A percentile compares a stretch with the other conserved stretches of the same genome.
Conservation (phyloP, 129 eudicot species). For the Saussurea involucrata region DNA sequence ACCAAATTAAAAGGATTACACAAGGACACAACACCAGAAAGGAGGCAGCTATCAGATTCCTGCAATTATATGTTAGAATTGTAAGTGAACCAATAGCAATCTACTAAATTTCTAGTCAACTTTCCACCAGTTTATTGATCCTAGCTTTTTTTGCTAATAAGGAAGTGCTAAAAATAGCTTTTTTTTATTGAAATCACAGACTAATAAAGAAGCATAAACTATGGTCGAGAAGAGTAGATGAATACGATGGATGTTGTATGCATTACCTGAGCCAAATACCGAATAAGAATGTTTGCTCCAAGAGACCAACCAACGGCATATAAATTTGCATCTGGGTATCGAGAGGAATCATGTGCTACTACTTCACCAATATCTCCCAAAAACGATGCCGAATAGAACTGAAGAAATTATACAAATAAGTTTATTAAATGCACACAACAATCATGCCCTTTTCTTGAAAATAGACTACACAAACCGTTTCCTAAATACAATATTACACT, state of each 20-base stretch:
- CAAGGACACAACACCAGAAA: constrained; percentile 92
- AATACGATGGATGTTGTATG: not conserved
- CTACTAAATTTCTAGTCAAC: not conserved
- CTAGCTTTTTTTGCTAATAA: not conserved
- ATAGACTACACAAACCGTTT: not conserved
- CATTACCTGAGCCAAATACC: constrained; percentile 79
- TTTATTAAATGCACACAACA: not conserved
- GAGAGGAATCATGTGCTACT: constrained; percentile 55
- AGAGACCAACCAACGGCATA: constrained; percentile 98
- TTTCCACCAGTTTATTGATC: not conserved
- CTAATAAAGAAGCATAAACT: too few species aligned
- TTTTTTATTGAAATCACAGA: too few species aligned
- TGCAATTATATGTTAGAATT: constrained; percentile 32
- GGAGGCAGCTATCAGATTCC: constrained; percentile 71
- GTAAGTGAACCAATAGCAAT: not conserved
- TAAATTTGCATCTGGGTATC: constrained; percentile 71
- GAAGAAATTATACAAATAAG: not conserved
- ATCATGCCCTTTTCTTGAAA: not conserved
- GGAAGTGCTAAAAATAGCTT: too few species aligned
- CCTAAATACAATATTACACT: not conserved
- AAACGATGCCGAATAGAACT: constrained; percentile 96
- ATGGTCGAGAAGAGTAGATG: too few species aligned
- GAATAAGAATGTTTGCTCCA: constrained; percentile 94
- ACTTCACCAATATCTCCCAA: constrained; percentile 84
- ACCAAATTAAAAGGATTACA: constrained; percentile 92